Conservation (phyloP, 1,284 basidiomycete genomes). For the Marasmius sp. region DNA sequence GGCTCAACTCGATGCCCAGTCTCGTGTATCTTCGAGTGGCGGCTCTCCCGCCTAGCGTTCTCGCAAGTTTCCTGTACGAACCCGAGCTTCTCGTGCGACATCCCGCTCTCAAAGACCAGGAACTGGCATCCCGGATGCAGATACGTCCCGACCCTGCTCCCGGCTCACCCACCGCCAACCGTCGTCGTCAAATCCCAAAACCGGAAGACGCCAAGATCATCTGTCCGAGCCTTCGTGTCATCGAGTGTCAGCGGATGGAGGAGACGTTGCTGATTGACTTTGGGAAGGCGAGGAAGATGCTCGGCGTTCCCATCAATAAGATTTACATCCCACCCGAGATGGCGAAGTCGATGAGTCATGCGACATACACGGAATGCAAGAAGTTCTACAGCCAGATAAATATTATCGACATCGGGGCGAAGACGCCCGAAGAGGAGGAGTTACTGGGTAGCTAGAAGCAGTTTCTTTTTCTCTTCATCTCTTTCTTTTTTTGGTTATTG, state of each 20-base stretch:
- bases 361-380: background rate
- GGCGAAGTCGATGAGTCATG: conserved; percentile 14
- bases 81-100: conserved; percentile 23
- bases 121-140: background rate
- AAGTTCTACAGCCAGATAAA: conserved; percentile 16
- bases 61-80: conserved; percentile 45
- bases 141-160: background rate
- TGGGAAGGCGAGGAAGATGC: conserved; percentile 17
- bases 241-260: conserved; percentile 24
- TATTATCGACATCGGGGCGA: conserved; percentile 27
- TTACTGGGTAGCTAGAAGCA: conserved; percentile 19
- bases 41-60: conserved; percentile 35
- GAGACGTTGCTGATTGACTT: conserved; percentile 24
- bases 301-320: conserved; percentile 29
- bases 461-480: too few relatives aligned
- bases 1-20: conserved; percentile 53
- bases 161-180: background rate
- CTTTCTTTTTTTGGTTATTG: background rate
- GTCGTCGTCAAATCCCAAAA: background rate
- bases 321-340: conserved; percentile 27
- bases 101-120: background rate
- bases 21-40: conserved; percentile 50
- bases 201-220: conserved; percentile 3
- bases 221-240: conserved; percentile 1
- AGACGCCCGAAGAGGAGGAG: conserved; percentile 35